A percentile compares a stretch with the other conserved stretches of the same genome.
phyloP scores from a whole-genome alignment of 2,329 filamentous ascomycete genomes.

The Chaetomium globosum region DNA sequence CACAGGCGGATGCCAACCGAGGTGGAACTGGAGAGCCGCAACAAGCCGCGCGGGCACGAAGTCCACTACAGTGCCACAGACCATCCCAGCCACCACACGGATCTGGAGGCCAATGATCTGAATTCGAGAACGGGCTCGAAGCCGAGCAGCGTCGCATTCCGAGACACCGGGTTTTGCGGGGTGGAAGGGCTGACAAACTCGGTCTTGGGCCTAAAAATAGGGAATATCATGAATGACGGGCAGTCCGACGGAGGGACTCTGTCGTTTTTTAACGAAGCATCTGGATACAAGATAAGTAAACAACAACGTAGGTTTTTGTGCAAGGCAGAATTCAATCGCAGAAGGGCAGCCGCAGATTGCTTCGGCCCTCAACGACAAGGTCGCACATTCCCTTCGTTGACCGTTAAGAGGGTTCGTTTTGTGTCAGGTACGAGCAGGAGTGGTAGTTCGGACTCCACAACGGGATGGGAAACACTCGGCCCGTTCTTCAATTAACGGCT shows the following conservation, averaged over 20 bases:
- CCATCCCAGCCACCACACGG: conserved; percentile 4
- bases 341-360: no score
- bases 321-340: no score
- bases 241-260: neutral
- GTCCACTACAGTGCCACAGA: neutral
- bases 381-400: neutral
- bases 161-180: conserved; percentile 10
- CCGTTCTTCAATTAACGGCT: neutral
- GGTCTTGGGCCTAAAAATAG: conserved; percentile 14
- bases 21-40: conserved; percentile 13
- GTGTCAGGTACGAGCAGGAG: neutral
- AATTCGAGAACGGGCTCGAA: neutral
- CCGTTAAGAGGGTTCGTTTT: neutral
- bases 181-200: conserved; percentile 17
- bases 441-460: neutral
- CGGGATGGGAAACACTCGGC: neutral
- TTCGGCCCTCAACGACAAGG: neutral
- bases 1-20: neutral
- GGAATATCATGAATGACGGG: neutral
- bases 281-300: neutral
- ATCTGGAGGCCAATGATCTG: neutral
- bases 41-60: conserved; percentile 22
- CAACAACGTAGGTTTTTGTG: no score
- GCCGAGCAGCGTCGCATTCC: conserved; percentile 18
- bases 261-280: neutral